Percentiles rank a stretch among this genome's conserved stretches.
Conservation (phyloP, 2,329 filamentous ascomycete genomes). For the Sphaerulina populicola region DNA sequence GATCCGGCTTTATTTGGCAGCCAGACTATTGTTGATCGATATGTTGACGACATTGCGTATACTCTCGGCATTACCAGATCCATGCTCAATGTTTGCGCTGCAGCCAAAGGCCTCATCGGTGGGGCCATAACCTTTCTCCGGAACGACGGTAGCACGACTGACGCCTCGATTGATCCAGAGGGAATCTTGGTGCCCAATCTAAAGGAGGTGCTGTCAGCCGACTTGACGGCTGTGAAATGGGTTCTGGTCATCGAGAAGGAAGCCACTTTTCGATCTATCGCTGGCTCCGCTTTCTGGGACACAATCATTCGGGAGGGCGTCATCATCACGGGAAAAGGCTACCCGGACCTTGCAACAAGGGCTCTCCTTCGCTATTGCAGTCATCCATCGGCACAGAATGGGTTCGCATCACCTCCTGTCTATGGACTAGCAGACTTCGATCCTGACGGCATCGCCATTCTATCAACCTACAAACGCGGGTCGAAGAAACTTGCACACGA, state of each 20-base stretch:
- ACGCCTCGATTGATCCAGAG: conserved; percentile 40
- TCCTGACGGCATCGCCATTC: conserved; percentile 65
- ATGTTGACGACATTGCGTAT: conserved; percentile 65
- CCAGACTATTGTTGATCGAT: conserved; percentile 60
- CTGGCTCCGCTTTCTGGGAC: conserved; percentile 49
- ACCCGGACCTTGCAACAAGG: conserved; percentile 65
- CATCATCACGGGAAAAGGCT: conserved; percentile 72
- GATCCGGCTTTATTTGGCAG: conserved; percentile 62
- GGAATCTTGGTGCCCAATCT: conserved; percentile 54
- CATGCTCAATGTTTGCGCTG: conserved; percentile 63
- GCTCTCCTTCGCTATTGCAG: conserved; percentile 54
- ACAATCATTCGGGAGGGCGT: conserved; percentile 49
- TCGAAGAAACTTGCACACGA: conserved; percentile 58
- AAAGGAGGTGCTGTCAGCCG: conserved; percentile 43
- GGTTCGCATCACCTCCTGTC: conserved; percentile 42
- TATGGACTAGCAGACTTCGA: conserved; percentile 65
- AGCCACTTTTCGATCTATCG: conserved; percentile 65
- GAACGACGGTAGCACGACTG: conserved; percentile 38
- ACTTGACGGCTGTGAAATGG: conserved; percentile 50
- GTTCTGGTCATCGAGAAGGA: conserved; percentile 74
- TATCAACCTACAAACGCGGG: conserved; percentile 64
- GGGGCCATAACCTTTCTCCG: conserved; percentile 49
- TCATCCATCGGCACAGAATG: conserved; percentile 40
- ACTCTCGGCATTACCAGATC: conserved; percentile 58
- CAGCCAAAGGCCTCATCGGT: conserved; percentile 61